Percentiles rank a stretch among this genome's conserved stretches.
Evolutionary conservation across 768 basidiomycete species (phyloP).

Genomic region (Leccinellum luteum): DNA sequence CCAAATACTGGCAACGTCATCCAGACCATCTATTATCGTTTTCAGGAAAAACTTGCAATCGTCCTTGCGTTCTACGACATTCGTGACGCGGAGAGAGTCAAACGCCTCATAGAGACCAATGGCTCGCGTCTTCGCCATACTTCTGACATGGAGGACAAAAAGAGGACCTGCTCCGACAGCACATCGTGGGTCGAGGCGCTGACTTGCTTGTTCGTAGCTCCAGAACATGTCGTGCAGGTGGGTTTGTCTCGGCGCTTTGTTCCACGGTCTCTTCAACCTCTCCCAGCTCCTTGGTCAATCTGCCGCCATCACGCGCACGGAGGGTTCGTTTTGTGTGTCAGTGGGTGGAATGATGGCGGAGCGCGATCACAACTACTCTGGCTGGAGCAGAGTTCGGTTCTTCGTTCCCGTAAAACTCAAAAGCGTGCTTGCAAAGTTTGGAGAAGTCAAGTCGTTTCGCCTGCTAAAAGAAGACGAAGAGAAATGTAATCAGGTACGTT

Average conservation of each 20-base stretch:
- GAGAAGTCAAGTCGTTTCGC: conserved; percentile 30
- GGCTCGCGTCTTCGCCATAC: conserved; percentile 3
- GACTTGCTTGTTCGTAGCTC: conserved; percentile 44
- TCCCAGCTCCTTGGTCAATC: conserved; percentile 50
- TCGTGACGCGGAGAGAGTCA: conserved; percentile 50
- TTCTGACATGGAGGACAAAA: conserved; percentile 6
- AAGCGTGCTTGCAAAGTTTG: conserved; percentile 28
- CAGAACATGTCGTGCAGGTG: conserved; percentile 47
- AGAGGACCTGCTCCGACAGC: conserved; percentile 1
- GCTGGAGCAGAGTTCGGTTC: conserved; percentile 24
- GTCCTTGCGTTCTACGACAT: conserved; percentile 63
- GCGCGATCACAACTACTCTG: conserved; percentile 21
- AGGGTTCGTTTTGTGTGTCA: conserved; percentile 51
- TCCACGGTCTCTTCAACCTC: conserved; percentile 6
- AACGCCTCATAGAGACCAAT: conserved; percentile 36
- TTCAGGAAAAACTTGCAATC: conserved; percentile 48
- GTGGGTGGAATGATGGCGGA: conserved; percentile 31
- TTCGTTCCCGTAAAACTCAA: conserved; percentile 30
- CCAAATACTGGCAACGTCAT: conserved; percentile 33
- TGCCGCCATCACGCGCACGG: conserved; percentile 46
- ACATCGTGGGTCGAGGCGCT: conserved; percentile 26
- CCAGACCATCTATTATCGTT: conserved; percentile 56
- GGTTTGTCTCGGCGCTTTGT: conserved; percentile 9
- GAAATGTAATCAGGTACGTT: conserved; percentile 29
- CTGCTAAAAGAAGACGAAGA: conserved; percentile 26